These are phyloP conservation scores for Endocalyx cinctus DNA, from an alignment of 2,329 filamentous ascomycete species.

Conservation along the genomic window DNA sequence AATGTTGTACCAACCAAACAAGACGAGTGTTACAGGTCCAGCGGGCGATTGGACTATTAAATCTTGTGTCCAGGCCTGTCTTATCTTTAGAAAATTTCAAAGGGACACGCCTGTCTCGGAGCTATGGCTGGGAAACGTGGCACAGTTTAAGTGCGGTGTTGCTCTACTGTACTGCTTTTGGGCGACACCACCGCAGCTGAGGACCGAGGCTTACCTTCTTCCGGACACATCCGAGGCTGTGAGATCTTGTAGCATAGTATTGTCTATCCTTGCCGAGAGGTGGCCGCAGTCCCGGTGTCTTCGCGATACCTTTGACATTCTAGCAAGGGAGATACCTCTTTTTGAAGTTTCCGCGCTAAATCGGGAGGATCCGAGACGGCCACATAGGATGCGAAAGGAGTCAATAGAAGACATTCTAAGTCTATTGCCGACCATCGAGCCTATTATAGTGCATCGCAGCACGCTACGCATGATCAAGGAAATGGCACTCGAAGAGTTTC, in stretches of 20 bases:
- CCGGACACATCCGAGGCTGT: slow-evolving; percentile 3
- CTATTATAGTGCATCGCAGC: slow-evolving; percentile 3
- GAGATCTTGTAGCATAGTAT: slow-evolving; percentile 3
- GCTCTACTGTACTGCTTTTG: slow-evolving; percentile 6
- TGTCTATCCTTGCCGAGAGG: slow-evolving; percentile 3
- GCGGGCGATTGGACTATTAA: slow-evolving; percentile 23
- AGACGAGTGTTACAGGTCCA: slow-evolving; percentile 13
- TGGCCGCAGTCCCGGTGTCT: slow-evolving; percentile 2
- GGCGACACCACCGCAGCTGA: slow-evolving; percentile 2
- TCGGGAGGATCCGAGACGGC: not conserved
- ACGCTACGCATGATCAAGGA: slow-evolving; percentile 7
- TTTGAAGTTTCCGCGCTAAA: not conserved
- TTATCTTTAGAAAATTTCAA: slow-evolving; percentile 26
- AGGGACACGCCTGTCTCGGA: slow-evolving; percentile 21
- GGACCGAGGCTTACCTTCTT: not conserved
- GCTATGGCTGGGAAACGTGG: slow-evolving; percentile 16
- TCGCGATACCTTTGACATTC: slow-evolving; percentile 4
- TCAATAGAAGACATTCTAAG: not conserved
- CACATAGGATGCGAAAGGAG: slow-evolving; percentile 1
- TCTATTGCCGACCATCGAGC: slow-evolving; percentile 2
- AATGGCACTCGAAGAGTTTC: slow-evolving; percentile 5
- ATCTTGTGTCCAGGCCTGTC: slow-evolving; percentile 21
- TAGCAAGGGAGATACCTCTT: slow-evolving; percentile 5
- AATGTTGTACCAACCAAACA: slow-evolving; percentile 23
- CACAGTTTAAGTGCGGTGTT: slow-evolving; percentile 6